Base-by-base conservation (phyloP, 805 yeast species). In the Kodamaea sagamina region DNA sequence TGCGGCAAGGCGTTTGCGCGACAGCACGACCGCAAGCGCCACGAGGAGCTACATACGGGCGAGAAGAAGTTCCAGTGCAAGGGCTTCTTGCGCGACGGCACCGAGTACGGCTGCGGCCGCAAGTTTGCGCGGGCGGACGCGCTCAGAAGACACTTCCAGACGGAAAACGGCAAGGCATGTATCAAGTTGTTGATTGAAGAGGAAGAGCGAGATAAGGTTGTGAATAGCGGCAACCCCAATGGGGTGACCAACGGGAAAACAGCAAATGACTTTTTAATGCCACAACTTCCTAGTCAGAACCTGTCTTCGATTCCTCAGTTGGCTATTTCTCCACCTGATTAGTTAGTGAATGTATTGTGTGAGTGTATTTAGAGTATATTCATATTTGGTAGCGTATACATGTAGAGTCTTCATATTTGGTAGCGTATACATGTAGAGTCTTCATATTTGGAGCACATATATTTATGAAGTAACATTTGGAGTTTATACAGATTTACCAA, bases 1-100 rank as follows among this genome's bases (percentile, higher is more conserved):
- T 86, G 95, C 65, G 89, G 88, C 4, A 86, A 86, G 59, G 86
- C 90, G 0, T 86, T 86, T 56, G 76, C 76, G 1, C 48, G 76
- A 27, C 76, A 71, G 46, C 76, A 71, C 45, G 76, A 71, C 53
- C 52, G 73, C 18, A 71, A 71, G 47, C 51, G 76, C 24, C 76
- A 71, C 47, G 75, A 71, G 45, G 76, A 71, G 53, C 67, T 86
- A 46, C 95, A 86, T 56, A 71, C 82, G 3, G 93, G 93, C 1
- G 85, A 84, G 61, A 86, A 84, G 64, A 72, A 81, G 51, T 86
- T 74, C 55, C 84, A 82, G 51, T 86, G 95, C 61, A 77, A 76
- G 48, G 95, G 95, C 1, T 55, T 65, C 3, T 62, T 84, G 43
- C 74, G 77, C 28, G 43, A 44, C 28, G 53, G 58, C 2, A 52